Percentiles rank a stretch among this genome's conserved stretches.
These are phyloP conservation scores for Curvularia verruculosa DNA, from an alignment of 2,329 filamentous ascomycete species.

Conservation along the genomic window DNA sequence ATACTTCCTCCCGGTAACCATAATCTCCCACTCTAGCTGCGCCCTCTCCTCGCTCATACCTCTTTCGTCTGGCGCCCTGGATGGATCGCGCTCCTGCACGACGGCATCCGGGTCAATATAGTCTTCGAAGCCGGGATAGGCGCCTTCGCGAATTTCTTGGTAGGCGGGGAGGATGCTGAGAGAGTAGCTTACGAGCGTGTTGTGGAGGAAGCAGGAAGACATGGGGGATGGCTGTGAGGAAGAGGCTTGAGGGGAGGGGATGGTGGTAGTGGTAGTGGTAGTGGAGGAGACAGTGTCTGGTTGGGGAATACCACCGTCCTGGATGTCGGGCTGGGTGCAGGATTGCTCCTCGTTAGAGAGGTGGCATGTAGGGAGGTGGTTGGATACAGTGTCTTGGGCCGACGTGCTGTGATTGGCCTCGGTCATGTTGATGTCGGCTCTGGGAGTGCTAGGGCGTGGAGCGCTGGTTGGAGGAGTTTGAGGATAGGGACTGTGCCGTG, in stretches of 20 bases:
- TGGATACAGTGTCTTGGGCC: neutral
- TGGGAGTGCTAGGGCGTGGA: neutral
- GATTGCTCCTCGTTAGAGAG: too few relatives aligned
- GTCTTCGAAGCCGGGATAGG: neutral
- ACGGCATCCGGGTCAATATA: neutral
- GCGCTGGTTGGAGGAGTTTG: neutral
- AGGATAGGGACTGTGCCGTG: neutral
- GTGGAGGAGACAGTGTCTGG: neutral
- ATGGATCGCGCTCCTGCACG: too few relatives aligned
- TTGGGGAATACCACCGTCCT: neutral
- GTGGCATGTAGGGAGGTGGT: neutral
- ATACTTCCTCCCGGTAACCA: neutral
- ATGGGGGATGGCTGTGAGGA: too few relatives aligned
- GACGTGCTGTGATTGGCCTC: slow-evolving; percentile 1
- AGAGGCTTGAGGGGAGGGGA: neutral
- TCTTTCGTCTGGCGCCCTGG: neutral
- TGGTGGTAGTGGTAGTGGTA: too few relatives aligned
- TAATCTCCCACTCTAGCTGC: neutral
- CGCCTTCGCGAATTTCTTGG: neutral
- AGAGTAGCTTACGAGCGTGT: too few relatives aligned
- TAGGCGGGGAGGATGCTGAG: neutral
- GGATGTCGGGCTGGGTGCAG: neutral
- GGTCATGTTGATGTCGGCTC: neutral
- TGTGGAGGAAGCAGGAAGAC: too few relatives aligned
- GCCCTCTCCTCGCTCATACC: neutral